Evolutionary conservation across 192 early-diverging fungal species (phyloP).

Genomic region (Entomortierella beljakovae): DNA sequence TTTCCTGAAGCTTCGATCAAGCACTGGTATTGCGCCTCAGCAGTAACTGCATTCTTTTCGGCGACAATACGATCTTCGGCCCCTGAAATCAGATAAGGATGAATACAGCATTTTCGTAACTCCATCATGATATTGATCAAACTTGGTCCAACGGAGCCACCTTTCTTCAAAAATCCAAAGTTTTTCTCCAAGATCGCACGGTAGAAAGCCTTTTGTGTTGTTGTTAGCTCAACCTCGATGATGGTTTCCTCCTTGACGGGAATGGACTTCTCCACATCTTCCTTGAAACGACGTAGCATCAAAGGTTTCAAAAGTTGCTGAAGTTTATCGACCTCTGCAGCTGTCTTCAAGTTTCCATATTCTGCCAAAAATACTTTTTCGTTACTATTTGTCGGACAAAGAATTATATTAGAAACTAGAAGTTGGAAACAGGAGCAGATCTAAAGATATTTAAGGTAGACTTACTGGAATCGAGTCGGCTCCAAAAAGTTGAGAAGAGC

Average conservation of each 20-base stretch:
- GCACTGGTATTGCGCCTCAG: conserved; percentile 75
- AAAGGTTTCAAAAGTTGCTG: conserved; percentile 85
- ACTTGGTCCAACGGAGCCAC: conserved; percentile 64
- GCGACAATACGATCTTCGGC: conserved; percentile 86
- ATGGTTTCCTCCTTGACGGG: conserved; percentile 93
- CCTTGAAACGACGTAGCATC: conserved; percentile 90
- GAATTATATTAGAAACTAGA: too few species aligned
- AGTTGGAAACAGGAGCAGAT: too few species aligned
- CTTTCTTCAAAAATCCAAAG: conserved; percentile 86
- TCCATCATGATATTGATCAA: conserved; percentile 92
- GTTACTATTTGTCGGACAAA: conserved; percentile 60
- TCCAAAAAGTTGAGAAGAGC: conserved; percentile 87
- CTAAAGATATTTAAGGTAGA: background rate
- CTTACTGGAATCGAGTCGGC: conserved; percentile 74
- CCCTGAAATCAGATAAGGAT: conserved; percentile 83
- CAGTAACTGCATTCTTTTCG: conserved; percentile 68
- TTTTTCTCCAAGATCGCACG: conserved; percentile 88
- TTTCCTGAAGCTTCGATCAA: conserved; percentile 87
- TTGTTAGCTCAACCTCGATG: conserved; percentile 90
- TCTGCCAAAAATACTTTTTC: conserved; percentile 77
- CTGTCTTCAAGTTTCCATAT: conserved; percentile 76
- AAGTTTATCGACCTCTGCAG: conserved; percentile 81
- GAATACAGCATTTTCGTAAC: conserved; percentile 91
- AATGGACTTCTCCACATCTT: conserved; percentile 91
- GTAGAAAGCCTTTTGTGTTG: conserved; percentile 89